phyloP scores from a whole-genome alignment of 306 rosid species.

The Inga oerstediana region DNA sequence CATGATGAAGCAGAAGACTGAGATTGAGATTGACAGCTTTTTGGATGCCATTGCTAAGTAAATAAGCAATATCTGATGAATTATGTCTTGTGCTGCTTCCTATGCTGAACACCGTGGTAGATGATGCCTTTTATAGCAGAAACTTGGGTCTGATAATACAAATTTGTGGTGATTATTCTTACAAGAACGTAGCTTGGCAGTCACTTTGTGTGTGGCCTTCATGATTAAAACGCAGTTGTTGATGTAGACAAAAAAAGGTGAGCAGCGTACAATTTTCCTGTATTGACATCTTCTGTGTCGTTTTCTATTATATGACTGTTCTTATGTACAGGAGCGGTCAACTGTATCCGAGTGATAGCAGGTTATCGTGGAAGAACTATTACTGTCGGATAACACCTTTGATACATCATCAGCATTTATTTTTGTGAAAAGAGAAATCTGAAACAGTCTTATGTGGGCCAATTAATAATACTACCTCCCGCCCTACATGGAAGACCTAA shows the following conservation, averaged over 20 bases:
- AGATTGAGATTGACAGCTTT: constrained; percentile 19
- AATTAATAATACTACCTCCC: no score
- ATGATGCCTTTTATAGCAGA: constrained; percentile 33
- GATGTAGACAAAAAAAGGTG: constrained; percentile 7
- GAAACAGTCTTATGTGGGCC: no score
- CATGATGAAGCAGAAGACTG: constrained; percentile 22
- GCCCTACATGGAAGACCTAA: no score
- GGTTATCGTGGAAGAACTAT: background rate
- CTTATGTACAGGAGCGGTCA: background rate
- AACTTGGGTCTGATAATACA: background rate
- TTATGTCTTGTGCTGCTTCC: constrained; percentile 14
- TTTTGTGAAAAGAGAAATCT: no score
- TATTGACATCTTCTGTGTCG: constrained; percentile 21
- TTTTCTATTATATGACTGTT: background rate
- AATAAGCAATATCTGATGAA: background rate
- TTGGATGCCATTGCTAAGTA: constrained; percentile 18
- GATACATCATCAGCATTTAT: no score
- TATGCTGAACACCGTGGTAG: constrained; percentile 1
- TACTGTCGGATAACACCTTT: background rate
- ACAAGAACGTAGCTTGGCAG: constrained; percentile 28
- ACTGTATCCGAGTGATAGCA: background rate
- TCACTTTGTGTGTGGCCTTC: constrained; percentile 11
- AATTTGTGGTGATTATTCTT: background rate
- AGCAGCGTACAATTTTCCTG: background rate
- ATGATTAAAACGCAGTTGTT: constrained; percentile 14